A percentile compares a stretch with the other conserved stretches of the same genome.
phyloP scores from a whole-genome alignment of 768 basidiomycete genomes.

The Pleurotus tuoliensis region DNA sequence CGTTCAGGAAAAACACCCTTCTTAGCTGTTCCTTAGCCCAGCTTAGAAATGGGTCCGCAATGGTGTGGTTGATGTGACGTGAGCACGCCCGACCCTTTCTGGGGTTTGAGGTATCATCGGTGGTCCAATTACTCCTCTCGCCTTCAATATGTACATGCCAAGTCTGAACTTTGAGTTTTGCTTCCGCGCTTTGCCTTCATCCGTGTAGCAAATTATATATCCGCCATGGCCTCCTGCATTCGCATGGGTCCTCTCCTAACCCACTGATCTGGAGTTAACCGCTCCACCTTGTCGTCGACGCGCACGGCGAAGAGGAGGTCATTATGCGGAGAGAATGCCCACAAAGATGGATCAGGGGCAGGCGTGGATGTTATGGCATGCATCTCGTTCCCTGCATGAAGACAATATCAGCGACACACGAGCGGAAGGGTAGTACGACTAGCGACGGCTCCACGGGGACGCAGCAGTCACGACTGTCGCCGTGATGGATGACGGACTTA shows the following conservation, averaged over 20 bases:
- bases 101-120: no score
- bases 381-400: conserved; percentile 48
- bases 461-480: background rate
- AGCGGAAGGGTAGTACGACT: background rate
- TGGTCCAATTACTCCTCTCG: no score
- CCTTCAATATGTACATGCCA: no score
- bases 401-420: background rate
- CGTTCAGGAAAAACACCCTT: no score
- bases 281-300: conserved; percentile 29
- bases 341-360: conserved; percentile 52
- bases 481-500: conserved; percentile 22
- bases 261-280: conserved; percentile 51
- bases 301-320: conserved; percentile 46
- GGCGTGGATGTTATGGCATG: conserved; percentile 58
- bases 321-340: conserved; percentile 61
- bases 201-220: background rate
- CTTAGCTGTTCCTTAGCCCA: no score
- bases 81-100: no score
- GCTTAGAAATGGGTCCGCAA: no score
- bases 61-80: no score
- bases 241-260: conserved; percentile 40
- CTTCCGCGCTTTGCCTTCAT: background rate
- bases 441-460: no score
- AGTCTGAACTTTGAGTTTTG: no score
- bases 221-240: conserved; percentile 30